phyloP scores from a whole-genome alignment of 257 asterid species.

The Solanum microdontum region DNA sequence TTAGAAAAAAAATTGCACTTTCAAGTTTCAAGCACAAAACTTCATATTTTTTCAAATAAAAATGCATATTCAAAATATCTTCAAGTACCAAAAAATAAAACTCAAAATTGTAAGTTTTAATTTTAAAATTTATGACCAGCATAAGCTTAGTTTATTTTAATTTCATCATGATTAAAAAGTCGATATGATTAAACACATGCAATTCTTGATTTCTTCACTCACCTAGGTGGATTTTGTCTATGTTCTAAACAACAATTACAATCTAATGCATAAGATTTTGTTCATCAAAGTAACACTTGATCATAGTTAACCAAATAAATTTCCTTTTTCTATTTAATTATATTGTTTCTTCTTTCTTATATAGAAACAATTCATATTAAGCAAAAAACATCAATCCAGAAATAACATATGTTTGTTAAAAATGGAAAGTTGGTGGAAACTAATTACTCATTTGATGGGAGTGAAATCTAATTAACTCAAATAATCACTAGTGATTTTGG shows the following conservation, averaged over 20 bases:
- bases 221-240: neutral
- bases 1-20: neutral
- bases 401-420: neutral
- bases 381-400: neutral
- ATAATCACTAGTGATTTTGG: neutral
- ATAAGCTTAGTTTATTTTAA: neutral
- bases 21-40: neutral
- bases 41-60: neutral
- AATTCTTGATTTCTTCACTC: neutral
- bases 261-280: neutral
- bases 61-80: neutral
- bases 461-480: neutral
- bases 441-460: neutral
- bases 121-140: neutral
- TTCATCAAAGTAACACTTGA: neutral
- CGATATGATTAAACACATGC: neutral
- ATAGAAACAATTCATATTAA: neutral
- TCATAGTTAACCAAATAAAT: neutral
- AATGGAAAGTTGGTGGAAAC: neutral
- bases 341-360: neutral
- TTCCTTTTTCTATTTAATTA: too few species aligned
- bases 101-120: neutral
- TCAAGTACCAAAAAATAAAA: neutral
- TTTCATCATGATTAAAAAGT: neutral
- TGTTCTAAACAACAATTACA: neutral